Percentiles rank a stretch among this genome's conserved stretches.
Evolutionary conservation across 345 rosid species (phyloP).

Genomic region (Camelina laxa): DNA sequence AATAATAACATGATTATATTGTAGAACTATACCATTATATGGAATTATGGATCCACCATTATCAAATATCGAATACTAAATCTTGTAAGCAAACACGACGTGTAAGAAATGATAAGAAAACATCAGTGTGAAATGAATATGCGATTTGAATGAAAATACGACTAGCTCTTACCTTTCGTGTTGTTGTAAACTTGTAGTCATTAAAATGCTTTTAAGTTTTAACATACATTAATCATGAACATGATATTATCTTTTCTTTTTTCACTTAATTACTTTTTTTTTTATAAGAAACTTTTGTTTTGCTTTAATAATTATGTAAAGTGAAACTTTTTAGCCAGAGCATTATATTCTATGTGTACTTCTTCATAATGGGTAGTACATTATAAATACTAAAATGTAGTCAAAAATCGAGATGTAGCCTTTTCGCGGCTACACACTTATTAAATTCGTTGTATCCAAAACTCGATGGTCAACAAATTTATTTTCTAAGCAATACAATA

Average conservation of each 20-base stretch:
- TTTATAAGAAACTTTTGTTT: not conserved
- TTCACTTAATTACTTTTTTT: not conserved
- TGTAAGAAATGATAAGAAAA: not conserved
- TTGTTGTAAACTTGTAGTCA: not conserved
- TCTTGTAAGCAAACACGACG: too few relatives aligned
- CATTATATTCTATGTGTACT: constrained; percentile 31
- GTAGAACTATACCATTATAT: not conserved
- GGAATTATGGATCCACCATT: too few relatives aligned
- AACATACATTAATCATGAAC: constrained; percentile 19
- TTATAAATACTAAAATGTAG: constrained; percentile 19
- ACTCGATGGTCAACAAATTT: constrained; percentile 35
- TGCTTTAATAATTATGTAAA: constrained; percentile 23
- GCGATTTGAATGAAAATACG: not conserved
- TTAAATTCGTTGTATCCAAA: constrained; percentile 37
- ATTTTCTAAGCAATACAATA: constrained; percentile 11
- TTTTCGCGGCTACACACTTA: constrained; percentile 33
- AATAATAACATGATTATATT: not conserved
- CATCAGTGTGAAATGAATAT: not conserved
- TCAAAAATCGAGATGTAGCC: constrained; percentile 27
- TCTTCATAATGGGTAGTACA: constrained; percentile 30
- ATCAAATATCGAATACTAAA: not conserved
- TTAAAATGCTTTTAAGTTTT: not conserved
- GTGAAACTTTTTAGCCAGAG: constrained; percentile 11
- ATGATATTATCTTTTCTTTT: constrained; percentile 16
- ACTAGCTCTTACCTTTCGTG: not conserved